phyloP scores from a whole-genome alignment of 176 grass and related monocot genomes.

The Oryza australiensis region DNA sequence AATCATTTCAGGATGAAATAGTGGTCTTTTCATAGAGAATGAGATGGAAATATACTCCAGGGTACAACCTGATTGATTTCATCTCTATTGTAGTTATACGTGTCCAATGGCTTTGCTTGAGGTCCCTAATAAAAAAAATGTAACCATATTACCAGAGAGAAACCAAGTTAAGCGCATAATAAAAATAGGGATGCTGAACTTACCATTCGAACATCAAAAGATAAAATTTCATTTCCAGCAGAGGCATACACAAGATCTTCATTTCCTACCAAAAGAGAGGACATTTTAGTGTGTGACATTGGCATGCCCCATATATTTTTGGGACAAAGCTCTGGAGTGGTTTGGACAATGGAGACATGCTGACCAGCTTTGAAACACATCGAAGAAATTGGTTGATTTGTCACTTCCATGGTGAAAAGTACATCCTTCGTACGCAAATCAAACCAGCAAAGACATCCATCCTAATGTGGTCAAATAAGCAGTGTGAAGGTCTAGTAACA shows the following conservation, averaged over 20 bases:
- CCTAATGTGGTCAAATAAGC: constrained; percentile 39
- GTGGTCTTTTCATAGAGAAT: constrained; percentile 3
- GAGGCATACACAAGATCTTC: constrained; percentile 80
- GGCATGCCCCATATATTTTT: neutral
- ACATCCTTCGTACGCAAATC: constrained; percentile 85
- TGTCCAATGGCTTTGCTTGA: constrained; percentile 71
- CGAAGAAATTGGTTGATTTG: constrained; percentile 69
- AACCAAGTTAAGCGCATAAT: constrained; percentile 29
- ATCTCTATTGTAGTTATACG: constrained; percentile 93
- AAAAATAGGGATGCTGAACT: constrained; percentile 10
- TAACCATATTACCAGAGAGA: constrained; percentile 36
- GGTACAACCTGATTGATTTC: constrained; percentile 92
- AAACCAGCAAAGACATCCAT: constrained; percentile 92
- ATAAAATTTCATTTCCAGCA: constrained; percentile 64
- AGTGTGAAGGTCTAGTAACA: constrained; percentile 6
- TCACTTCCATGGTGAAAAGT: constrained; percentile 56
- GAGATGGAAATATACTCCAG: constrained; percentile 7
- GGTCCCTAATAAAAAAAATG: constrained; percentile 57
- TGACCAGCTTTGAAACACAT: constrained; percentile 85
- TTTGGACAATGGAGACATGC: constrained; percentile 23
- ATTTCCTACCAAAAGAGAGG: constrained; percentile 61
- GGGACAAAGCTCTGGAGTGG: constrained; percentile 9
- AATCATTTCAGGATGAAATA: constrained; percentile 9
- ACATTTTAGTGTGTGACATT: constrained; percentile 12
- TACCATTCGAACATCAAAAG: constrained; percentile 77